Evolutionary conservation across 2,329 filamentous ascomycete species (phyloP).

Genomic region (Ascochyta fabae): DNA sequence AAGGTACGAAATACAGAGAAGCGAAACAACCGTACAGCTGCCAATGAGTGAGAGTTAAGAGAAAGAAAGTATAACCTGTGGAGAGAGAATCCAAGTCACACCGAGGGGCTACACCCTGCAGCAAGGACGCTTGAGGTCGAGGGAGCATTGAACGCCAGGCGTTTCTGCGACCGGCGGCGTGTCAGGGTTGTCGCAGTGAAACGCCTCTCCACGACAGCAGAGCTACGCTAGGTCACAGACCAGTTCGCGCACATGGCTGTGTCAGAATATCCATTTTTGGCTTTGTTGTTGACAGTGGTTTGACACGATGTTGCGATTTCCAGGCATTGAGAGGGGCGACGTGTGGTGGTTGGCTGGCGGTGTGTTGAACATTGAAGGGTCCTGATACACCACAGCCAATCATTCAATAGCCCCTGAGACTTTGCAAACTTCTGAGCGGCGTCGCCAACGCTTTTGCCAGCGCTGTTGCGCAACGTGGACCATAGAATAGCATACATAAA

Average conservation of each 20-base stretch:
- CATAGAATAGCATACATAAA: conserved; percentile 31
- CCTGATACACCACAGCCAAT: conserved; percentile 33
- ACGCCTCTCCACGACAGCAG: conserved; percentile 26
- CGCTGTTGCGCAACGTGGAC: conserved; percentile 23
- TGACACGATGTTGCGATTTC: conserved; percentile 3
- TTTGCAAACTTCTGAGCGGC: conserved; percentile 19
- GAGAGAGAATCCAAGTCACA: conserved; percentile 36
- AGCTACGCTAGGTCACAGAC: conserved; percentile 22
- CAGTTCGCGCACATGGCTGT: conserved; percentile 24
- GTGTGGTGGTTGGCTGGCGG: conserved; percentile 29
- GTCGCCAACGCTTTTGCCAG: conserved; percentile 13
- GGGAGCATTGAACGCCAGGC: conserved; percentile 46
- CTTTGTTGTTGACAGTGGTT: conserved; percentile 16
- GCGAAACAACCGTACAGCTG: conserved; percentile 49
- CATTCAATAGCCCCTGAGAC: conserved; percentile 14
- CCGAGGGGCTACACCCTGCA: conserved; percentile 35
- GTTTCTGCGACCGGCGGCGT: conserved; percentile 40
- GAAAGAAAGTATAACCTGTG: conserved; percentile 33
- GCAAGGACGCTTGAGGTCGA: conserved; percentile 35
- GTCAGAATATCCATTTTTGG: conserved; percentile 9
- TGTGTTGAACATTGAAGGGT: conserved; percentile 1
- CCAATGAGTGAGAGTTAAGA: conserved; percentile 41
- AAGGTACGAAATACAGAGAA: conserved; percentile 37
- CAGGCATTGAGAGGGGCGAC: conserved; percentile 3
- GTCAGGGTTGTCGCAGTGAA: conserved; percentile 38